Percentiles rank a stretch among this genome's conserved stretches.
phyloP scores from a whole-genome alignment of 179 eudicot species.

The Camellia oleifera region DNA sequence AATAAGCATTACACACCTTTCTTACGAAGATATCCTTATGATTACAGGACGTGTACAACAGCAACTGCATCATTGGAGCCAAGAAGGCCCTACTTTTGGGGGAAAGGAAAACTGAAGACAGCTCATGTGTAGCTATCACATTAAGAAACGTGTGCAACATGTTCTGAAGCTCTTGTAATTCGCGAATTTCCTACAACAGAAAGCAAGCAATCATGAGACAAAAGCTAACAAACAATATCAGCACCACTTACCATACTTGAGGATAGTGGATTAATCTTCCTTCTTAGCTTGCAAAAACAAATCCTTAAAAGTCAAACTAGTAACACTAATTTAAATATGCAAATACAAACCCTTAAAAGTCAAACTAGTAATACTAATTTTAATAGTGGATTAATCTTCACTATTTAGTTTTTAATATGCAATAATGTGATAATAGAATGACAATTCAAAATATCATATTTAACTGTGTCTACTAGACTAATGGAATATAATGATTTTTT shows the following conservation, averaged over 20 bases:
- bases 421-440: too few species aligned
- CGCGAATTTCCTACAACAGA: constrained; percentile 80
- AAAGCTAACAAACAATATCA: neutral
- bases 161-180: constrained; percentile 81
- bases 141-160: constrained; percentile 80
- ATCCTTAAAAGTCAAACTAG: too few species aligned
- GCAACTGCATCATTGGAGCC: constrained; percentile 70
- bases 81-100: constrained; percentile 58
- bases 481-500: too few species aligned
- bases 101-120: constrained; percentile 79
- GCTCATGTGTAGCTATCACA: constrained; percentile 82
- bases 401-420: too few species aligned
- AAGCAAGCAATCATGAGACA: constrained; percentile 12
- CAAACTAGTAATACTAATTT: too few species aligned
- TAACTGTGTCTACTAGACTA: too few species aligned
- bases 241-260: neutral
- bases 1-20: constrained; percentile 51
- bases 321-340: too few species aligned
- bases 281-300: too few species aligned
- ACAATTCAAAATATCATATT: too few species aligned
- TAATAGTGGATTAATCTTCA: too few species aligned
- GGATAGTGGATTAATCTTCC: too few species aligned
- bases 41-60: constrained; percentile 63
- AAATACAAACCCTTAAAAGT: too few species aligned
- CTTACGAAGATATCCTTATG: constrained; percentile 79